These are phyloP conservation scores for Akanthomyces muscarius DNA, from an alignment of 2,329 filamentous ascomycete genomes.

Conservation along the genomic window DNA sequence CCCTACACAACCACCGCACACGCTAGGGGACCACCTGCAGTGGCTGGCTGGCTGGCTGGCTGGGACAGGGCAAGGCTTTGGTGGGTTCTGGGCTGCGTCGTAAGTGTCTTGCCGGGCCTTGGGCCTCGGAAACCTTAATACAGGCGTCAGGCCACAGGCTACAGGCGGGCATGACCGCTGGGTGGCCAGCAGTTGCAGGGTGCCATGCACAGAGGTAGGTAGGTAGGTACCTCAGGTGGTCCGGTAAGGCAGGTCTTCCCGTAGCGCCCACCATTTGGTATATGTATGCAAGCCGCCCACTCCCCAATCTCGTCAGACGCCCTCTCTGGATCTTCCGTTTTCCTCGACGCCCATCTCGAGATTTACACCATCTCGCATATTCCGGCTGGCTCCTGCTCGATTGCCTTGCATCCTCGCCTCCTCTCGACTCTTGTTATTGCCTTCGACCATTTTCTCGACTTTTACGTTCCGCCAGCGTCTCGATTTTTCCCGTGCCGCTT, in stretches of 20 bases:
- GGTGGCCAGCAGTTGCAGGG: neutral
- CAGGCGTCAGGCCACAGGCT: neutral
- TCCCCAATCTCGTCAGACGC: neutral
- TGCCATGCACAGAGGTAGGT: neutral
- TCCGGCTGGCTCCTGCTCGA: neutral
- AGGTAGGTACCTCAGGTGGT: neutral
- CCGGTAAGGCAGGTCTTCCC: neutral
- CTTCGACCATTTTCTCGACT: neutral
- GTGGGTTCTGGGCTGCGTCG: constrained; percentile 19
- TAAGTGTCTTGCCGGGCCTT: neutral
- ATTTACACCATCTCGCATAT: neutral
- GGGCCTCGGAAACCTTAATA: neutral
- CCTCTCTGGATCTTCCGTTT: constrained; percentile 5
- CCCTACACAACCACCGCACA: neutral
- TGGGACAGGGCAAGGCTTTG: constrained; percentile 3
- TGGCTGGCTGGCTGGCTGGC: too few relatives aligned
- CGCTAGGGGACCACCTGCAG: neutral
- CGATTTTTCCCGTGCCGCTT: neutral
- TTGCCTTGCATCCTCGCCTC: neutral
- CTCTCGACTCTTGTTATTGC: neutral
- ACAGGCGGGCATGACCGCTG: neutral
- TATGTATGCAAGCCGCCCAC: constrained; percentile 9
- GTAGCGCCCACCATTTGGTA: neutral
- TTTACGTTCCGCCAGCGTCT: neutral
- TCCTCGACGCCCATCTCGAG: neutral